These are phyloP conservation scores for Trametes meyenii DNA, from an alignment of 768 basidiomycete species.

Conservation along the genomic window DNA sequence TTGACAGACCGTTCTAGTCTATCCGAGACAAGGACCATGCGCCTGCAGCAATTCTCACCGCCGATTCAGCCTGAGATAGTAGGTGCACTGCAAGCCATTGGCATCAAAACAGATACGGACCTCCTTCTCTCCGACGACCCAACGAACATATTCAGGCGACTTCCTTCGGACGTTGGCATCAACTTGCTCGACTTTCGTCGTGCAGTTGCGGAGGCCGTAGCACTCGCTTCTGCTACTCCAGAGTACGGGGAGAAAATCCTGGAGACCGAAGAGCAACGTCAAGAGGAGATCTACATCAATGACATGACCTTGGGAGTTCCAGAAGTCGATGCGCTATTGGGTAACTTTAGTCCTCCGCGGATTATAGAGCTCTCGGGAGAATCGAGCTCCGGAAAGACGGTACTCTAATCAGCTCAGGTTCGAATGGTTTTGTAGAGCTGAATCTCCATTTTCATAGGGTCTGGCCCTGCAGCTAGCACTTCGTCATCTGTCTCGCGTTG, in stretches of 20 bases:
- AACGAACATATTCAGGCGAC: conserved; percentile 51
- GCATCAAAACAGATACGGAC: conserved; percentile 60
- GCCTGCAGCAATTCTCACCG: conserved; percentile 25
- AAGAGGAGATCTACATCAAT: conserved; percentile 11
- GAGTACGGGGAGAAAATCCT: conserved; percentile 36
- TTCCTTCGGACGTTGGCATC: conserved; percentile 50
- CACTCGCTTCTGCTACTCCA: conserved; percentile 48
- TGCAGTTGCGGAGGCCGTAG: conserved; percentile 43
- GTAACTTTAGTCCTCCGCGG: conserved; percentile 50
- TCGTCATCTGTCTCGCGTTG: conserved; percentile 47
- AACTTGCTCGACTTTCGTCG: conserved; percentile 51
- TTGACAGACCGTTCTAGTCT: background rate
- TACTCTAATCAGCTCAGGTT: conserved; percentile 26
- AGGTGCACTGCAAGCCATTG: conserved; percentile 47
- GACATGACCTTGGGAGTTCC: conserved; percentile 40
- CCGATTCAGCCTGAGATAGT: conserved; percentile 47
- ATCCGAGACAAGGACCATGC: conserved; percentile 19
- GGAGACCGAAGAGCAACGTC: conserved; percentile 19
- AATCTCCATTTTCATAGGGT: conserved; percentile 42
- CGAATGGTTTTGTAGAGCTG: background rate
- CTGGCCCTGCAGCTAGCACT: conserved; percentile 63
- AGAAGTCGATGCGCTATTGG: conserved; percentile 55
- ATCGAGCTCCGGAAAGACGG: conserved; percentile 68
- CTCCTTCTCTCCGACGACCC: conserved; percentile 53
- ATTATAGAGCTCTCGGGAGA: conserved; percentile 75